phyloP scores from a whole-genome alignment of 2,329 filamentous ascomycete species.

The Sphaceloma murrayae region DNA sequence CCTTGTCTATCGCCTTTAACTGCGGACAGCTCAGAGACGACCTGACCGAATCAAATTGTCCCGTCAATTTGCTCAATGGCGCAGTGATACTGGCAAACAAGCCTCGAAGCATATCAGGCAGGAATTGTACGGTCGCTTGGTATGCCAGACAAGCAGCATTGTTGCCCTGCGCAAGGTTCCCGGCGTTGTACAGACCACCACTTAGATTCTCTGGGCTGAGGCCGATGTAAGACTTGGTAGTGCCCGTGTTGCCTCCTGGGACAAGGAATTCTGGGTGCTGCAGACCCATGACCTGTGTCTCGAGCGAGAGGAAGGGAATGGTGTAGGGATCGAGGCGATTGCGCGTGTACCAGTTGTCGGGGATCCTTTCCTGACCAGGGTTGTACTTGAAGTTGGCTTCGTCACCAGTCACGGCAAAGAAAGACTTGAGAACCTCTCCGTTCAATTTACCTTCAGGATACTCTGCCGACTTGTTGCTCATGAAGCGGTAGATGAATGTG shows the following conservation, averaged over 20 bases:
- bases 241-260: conserved; percentile 32
- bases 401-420: conserved; percentile 31
- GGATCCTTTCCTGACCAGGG: conserved; percentile 34
- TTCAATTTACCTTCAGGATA: conserved; percentile 31
- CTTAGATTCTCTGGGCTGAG: conserved; percentile 31
- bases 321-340: conserved; percentile 27
- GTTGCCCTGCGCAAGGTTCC: conserved; percentile 38
- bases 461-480: conserved; percentile 33
- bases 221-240: conserved; percentile 28
- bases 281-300: conserved; percentile 20
- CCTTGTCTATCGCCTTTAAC: conserved; percentile 23
- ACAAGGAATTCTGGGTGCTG: conserved; percentile 27
- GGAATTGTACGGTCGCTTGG: conserved; percentile 33
- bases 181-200: conserved; percentile 35
- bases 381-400: conserved; percentile 28
- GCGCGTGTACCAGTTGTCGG: conserved; percentile 33
- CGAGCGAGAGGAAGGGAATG: conserved; percentile 24
- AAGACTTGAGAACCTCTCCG: conserved; percentile 32
- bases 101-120: conserved; percentile 36
- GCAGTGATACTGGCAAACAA: conserved; percentile 30
- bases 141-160: conserved; percentile 39
- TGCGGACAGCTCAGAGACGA: conserved; percentile 24
- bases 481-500: conserved; percentile 31
- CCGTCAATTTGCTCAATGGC: conserved; percentile 29
- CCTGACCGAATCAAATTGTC: conserved; percentile 23